Evolutionary conservation across 2,329 filamentous ascomycete species (phyloP).

Genomic region (Torrubiella hemipterigena): DNA sequence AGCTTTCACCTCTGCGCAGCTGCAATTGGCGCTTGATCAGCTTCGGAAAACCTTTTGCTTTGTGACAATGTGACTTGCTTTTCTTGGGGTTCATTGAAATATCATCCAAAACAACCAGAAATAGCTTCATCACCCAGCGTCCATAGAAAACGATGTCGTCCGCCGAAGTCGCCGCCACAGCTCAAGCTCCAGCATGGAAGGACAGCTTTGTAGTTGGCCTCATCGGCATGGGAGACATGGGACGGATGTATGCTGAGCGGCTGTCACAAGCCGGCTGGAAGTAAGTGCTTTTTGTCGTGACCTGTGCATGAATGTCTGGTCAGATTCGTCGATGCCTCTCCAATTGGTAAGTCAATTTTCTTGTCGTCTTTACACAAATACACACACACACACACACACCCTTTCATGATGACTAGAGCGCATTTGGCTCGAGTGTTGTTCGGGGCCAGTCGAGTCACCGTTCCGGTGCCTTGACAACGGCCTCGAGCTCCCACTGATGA

Average conservation of each 20-base stretch:
- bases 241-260: conserved; percentile 89
- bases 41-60: not conserved
- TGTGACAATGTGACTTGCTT: not conserved
- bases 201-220: conserved; percentile 73
- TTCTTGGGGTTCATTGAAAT: no score
- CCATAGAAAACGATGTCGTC: conserved; percentile 18
- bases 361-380: conserved; percentile 13
- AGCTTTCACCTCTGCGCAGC: conserved; percentile 3
- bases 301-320: not conserved
- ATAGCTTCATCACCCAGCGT: not conserved
- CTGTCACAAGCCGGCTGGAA: conserved; percentile 92
- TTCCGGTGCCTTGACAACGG: conserved; percentile 58
- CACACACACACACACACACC: no score
- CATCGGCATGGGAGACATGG: conserved; percentile 99
- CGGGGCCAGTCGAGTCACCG: conserved; percentile 49
- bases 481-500: conserved; percentile 84
- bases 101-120: no score
- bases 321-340: not conserved
- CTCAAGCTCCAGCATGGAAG: conserved; percentile 37
- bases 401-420: conserved; percentile 98
- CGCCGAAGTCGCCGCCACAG: conserved; percentile 8
- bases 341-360: conserved; percentile 21
- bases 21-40: not conserved
- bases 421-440: conserved; percentile 99
- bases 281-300: conserved; percentile 36